phyloP scores from a whole-genome alignment of 1,139 yeast species.

The Debaryomyces sp. region DNA sequence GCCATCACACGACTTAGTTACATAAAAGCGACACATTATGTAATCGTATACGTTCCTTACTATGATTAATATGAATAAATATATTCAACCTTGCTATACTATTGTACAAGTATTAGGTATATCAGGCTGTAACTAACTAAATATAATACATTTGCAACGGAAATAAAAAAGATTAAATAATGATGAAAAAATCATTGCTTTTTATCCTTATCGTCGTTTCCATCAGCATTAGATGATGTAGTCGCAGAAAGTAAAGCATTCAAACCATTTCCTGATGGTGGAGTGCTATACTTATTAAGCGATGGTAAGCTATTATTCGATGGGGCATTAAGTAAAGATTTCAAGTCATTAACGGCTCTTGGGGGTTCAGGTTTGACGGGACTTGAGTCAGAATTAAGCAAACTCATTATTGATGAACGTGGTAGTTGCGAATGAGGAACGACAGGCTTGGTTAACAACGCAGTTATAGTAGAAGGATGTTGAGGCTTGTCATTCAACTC shows the following conservation, averaged over 20 bases:
- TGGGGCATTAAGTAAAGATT: conserved; percentile 17
- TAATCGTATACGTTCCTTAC: background rate
- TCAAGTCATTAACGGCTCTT: conserved; percentile 12
- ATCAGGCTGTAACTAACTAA: background rate
- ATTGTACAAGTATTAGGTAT: conserved; percentile 4
- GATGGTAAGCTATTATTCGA: conserved; percentile 5
- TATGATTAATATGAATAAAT: background rate
- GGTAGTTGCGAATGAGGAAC: conserved; percentile 4
- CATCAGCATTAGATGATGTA: conserved; percentile 1
- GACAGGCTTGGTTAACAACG: background rate
- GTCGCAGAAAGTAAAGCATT: conserved; percentile 10
- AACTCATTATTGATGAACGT: conserved; percentile 44
- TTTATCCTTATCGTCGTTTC: background rate
- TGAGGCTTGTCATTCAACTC: background rate
- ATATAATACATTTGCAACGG: conserved; percentile 6
- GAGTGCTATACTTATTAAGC: background rate
- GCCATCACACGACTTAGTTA: background rate
- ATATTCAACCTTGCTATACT: conserved; percentile 1
- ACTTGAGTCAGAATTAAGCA: conserved; percentile 30
- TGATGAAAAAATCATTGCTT: background rate
- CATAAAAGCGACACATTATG: background rate
- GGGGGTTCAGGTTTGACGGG: conserved; percentile 23
- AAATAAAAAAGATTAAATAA: background rate
- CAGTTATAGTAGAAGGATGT: background rate
- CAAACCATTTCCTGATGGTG: conserved; percentile 12